A percentile compares a stretch with the other conserved stretches of the same genome.
Conservation (phyloP, 805 yeast genomes). For the Suhomyces sp. region DNA sequence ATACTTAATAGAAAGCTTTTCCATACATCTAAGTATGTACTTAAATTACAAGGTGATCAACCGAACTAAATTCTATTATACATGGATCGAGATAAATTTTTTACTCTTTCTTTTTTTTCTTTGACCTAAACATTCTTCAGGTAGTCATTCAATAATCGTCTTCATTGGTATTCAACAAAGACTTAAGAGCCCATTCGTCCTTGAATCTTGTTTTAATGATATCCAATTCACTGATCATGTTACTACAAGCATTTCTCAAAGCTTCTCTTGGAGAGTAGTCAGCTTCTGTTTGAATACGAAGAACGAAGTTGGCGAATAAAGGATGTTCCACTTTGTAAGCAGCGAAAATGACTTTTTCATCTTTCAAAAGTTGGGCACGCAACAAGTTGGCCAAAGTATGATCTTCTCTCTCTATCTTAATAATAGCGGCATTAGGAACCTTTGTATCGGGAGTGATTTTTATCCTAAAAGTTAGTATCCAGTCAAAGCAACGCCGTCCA, state of each 20-base stretch:
- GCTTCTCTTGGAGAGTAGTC: slow-evolving; percentile 92
- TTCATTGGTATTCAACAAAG: slow-evolving; percentile 56
- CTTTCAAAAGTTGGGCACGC: slow-evolving; percentile 81
- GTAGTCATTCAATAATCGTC: slow-evolving; percentile 19
- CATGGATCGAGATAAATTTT: background rate
- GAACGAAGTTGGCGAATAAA: slow-evolving; percentile 87
- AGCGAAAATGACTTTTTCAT: slow-evolving; percentile 88
- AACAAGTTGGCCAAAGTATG: slow-evolving; percentile 92
- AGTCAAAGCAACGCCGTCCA: background rate
- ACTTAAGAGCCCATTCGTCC: slow-evolving; percentile 90
- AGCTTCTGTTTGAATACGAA: slow-evolving; percentile 95
- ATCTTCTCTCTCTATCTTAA: slow-evolving; percentile 94
- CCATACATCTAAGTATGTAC: background rate
- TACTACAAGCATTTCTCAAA: slow-evolving; percentile 81
- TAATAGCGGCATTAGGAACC: slow-evolving; percentile 90
- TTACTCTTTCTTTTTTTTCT: background rate
- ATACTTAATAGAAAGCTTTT: slow-evolving; percentile 1
- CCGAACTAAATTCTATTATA: background rate
- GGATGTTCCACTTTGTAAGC: slow-evolving; percentile 99
- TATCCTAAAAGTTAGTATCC: slow-evolving; percentile 42
- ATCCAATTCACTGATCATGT: slow-evolving; percentile 76
- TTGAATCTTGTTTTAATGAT: slow-evolving; percentile 73
- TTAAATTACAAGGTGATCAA: background rate
- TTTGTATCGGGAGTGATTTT: slow-evolving; percentile 90
- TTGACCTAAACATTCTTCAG: background rate